Evolutionary conservation across 2,329 filamentous ascomycete genomes (phyloP).

Genomic region (Pseudocercospora crystallina): DNA sequence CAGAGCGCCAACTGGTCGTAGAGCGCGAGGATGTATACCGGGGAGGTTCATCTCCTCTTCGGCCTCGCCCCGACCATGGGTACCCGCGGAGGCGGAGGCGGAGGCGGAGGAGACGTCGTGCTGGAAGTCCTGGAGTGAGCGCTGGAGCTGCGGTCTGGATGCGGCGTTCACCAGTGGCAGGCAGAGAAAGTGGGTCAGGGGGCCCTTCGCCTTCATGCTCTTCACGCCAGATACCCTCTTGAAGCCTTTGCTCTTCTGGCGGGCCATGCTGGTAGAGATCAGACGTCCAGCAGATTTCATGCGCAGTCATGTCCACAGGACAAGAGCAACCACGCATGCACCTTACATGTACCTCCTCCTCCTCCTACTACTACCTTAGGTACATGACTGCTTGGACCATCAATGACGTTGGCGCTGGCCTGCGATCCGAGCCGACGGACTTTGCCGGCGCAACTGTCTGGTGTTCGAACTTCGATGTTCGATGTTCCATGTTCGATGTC

Average conservation of each 20-base stretch:
- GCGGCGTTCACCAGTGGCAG: constrained; percentile 65
- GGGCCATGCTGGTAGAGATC: too few relatives aligned
- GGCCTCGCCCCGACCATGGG: not conserved
- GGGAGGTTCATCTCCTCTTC: not conserved
- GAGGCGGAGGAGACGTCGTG: constrained; percentile 48
- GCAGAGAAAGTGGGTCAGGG: constrained; percentile 73
- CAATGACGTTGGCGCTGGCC: too few relatives aligned
- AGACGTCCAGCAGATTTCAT: too few relatives aligned
- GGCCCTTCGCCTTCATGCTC: constrained; percentile 34
- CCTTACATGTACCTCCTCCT: too few relatives aligned
- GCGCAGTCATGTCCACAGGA: too few relatives aligned
- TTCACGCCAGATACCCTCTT: constrained; percentile 24
- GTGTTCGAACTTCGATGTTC: too few relatives aligned
- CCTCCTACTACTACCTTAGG: too few relatives aligned
- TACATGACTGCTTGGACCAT: too few relatives aligned
- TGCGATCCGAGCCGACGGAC: too few relatives aligned
- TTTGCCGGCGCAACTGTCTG: too few relatives aligned
- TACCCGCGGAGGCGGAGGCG: not conserved
- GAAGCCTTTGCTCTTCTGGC: not conserved
- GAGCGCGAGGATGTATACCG: constrained; percentile 50
- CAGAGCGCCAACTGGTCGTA: constrained; percentile 75
- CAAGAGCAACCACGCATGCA: too few relatives aligned
- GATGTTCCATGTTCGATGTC: not conserved
- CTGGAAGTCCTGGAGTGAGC: constrained; percentile 61
- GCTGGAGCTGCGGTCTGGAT: constrained; percentile 65